Conservation (phyloP, 176 grass and related monocot genomes). For the Oryza australiensis region DNA sequence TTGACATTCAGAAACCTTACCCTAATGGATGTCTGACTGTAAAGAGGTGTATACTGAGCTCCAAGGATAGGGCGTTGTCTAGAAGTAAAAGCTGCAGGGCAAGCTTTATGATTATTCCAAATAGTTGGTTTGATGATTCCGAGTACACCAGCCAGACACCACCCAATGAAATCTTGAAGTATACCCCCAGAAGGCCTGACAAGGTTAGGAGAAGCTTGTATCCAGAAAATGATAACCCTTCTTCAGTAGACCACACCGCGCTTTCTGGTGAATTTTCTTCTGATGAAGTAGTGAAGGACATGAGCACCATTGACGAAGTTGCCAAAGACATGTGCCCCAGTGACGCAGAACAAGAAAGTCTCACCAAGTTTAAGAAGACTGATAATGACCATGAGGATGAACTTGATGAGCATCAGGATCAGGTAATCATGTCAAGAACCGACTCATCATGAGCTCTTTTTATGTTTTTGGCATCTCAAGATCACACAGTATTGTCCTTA, state of each 20-base stretch:
- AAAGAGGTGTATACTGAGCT: constrained; percentile 37
- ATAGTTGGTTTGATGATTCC: constrained; percentile 63
- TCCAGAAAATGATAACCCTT: constrained; percentile 32
- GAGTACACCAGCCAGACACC: constrained; percentile 47
- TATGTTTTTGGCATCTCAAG: constrained; percentile 24
- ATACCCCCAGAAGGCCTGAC: constrained; percentile 52
- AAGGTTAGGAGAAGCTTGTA: constrained; percentile 57
- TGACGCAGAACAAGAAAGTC: constrained; percentile 38
- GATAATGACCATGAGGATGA: constrained; percentile 14
- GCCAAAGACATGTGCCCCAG: constrained; percentile 2
- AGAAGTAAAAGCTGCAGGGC: constrained; percentile 87
- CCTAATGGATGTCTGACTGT: constrained; percentile 35
- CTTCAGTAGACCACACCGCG: constrained; percentile 19
- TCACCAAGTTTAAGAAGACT: constrained; percentile 5
- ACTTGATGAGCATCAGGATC: constrained; percentile 28
- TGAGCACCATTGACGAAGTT: constrained; percentile 25
- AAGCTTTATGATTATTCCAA: constrained; percentile 64
- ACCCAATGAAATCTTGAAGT: constrained; percentile 47
- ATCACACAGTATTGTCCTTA: not conserved
- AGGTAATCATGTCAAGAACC: constrained; percentile 23
- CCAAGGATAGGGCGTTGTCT: constrained; percentile 47
- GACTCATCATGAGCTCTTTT: not conserved
- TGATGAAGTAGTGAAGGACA: constrained; percentile 27
- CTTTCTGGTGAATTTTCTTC: constrained; percentile 31
- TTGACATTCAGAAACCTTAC: constrained; percentile 31